Evolutionary conservation across 495 filamentous ascomycete genomes (phyloP), one percentile per base, ranked within the genome.

Genomic region (Hypoxylon fuscum): DNA sequence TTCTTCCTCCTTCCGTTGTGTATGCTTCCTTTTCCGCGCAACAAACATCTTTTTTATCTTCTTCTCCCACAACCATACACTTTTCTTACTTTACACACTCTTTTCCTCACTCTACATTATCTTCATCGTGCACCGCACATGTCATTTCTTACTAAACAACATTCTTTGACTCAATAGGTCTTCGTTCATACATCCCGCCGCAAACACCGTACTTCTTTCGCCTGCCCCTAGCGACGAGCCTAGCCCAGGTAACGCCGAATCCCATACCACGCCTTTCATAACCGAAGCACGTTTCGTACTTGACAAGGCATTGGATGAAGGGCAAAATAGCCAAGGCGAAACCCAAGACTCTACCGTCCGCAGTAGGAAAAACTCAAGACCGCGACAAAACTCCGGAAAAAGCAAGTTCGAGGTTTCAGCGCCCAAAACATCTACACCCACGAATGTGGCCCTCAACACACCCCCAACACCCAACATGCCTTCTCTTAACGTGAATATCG

Each of bases 191-290:
- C 17, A 45, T 25, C 62, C n/a, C 25, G 25, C 54, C 21, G 27
- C 47, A 20, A 50, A 67, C 40, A 63, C 64, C 34, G 68, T 83
- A 20, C 75, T 85, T 37, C 85, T 79, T 1, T 86, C 85, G 11
- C 84, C 85, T 35, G 77, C 82, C 14, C 79, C 82, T 2, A 87
- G 80, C 67, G 79, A 84, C 57, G 83, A 83, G 45, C 75, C 75
- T 15, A 83, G 78, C 58, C 79, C 78, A 25, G 70, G 61, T 46
- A 35, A 71, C 8, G 68, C 25, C 54, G 45, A 77, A 70, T 27
- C 74, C 68, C 20, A 71, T 69, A 43, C 27, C 14, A 25, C 55
- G 12, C 38, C 55, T 23, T 57, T 68, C 14, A 52, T 70, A 1
- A 72, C 68, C 15, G 49, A 66, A 18, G 68, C 70, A 22, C 71